Base-by-base conservation (phyloP, 202 grass and related monocot genomes). In the Zizania palustris region DNA sequence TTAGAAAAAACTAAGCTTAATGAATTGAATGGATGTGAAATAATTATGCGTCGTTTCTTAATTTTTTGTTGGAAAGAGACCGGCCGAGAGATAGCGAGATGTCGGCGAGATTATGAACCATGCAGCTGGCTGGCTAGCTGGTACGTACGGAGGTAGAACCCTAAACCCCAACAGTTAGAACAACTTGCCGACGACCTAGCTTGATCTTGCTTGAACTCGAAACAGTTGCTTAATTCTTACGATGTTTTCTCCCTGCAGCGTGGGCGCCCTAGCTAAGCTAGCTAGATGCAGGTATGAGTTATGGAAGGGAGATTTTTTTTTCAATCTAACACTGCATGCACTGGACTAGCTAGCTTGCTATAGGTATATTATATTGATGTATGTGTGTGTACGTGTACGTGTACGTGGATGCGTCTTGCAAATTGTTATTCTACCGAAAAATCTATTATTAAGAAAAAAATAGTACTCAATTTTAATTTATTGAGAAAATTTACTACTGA, bases 131-230 rank as follows among this genome's bases (percentile, higher is more conserved):
- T 6, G 39, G 39, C 3, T 41, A 6, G 39, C n/a, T n/a, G n/a
- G n/a, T n/a, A n/a, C n/a, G n/a, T 28, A 68, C 50, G 28, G 42
- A 80, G 39, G 70, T 11, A 46, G 60, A 82, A 40, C 45, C 43
- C 21, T 65, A 45, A 45, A 66, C 39, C 45, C 67, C 4, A 40
- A 65, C 50, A 28, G 35, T 59, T 81, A 16, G 38, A 44, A 41
- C 49, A 22, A 34, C 71, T 43, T 6, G 38, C 9, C 10, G 39
- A 21, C 10, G 39, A 21, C 37, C 61, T n/a, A n/a, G n/a, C n/a
- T 56, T 5, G 35, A 53, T 43, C 55, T 72, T 86, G 43, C 55
- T 72, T 86, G 13, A 77, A 82, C 82, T 40, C 34, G 56, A 60
- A 42, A 69, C 38, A 61, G 62, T 63, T 9, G 7, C n/a, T 36